Evolutionary conservation across 441 rosid genomes (phyloP).

Genomic region (Raphanus hybrid): DNA sequence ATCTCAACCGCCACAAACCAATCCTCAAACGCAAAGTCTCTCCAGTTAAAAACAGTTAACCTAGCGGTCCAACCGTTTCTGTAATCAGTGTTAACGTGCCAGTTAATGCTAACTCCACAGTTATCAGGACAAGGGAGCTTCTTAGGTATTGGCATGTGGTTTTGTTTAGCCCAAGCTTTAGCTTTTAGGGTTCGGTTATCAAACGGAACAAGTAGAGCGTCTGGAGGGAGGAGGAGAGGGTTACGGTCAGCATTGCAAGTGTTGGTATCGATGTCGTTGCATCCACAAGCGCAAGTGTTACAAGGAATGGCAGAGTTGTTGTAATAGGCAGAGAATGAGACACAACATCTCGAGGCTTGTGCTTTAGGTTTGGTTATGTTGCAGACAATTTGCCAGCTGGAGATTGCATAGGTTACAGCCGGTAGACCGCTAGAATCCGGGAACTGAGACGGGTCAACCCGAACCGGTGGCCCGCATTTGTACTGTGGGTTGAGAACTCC

Average conservation of each 20-base stretch:
- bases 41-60: constrained; percentile 85
- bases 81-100: constrained; percentile 83
- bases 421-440: constrained; percentile 74
- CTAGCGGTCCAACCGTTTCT: constrained; percentile 70
- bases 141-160: constrained; percentile 53
- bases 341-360: constrained; percentile 69
- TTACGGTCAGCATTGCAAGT: constrained; percentile 54
- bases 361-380: constrained; percentile 73
- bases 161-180: constrained; percentile 72
- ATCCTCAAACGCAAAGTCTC: constrained; percentile 52
- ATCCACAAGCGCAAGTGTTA: constrained; percentile 93
- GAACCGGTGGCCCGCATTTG: constrained; percentile 73
- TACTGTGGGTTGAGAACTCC: constrained; percentile 71
- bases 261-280: constrained; percentile 47
- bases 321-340: constrained; percentile 89
- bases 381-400: constrained; percentile 85
- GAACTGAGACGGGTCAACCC: constrained; percentile 58
- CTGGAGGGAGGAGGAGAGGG: constrained; percentile 74
- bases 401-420: constrained; percentile 51
- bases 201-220: constrained; percentile 74
- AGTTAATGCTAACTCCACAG: constrained; percentile 87
- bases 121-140: constrained; percentile 88
- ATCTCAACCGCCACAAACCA: constrained; percentile 76
- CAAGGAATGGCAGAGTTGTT: constrained; percentile 79
- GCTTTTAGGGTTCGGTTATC: constrained; percentile 71